Conservation (phyloP, 441 rosid genomes). For the Gossypium schwendimanii region DNA sequence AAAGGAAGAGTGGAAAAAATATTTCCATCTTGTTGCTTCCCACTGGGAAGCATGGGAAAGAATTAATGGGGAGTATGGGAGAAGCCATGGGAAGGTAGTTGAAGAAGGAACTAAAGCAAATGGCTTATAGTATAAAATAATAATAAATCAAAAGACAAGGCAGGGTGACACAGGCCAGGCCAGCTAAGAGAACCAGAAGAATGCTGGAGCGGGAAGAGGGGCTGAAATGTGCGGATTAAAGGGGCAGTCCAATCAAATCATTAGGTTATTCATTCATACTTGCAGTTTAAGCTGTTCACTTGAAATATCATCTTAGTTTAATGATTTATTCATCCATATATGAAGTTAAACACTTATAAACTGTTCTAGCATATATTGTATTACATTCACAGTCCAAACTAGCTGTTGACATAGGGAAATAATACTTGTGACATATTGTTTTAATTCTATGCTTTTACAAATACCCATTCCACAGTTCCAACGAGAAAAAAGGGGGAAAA, state of each 20-base stretch:
- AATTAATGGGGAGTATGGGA: constrained; percentile 20
- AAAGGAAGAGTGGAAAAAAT: neutral
- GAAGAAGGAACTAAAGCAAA: neutral
- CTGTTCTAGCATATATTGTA: neutral
- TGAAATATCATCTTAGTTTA: neutral
- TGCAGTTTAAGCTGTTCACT: neutral
- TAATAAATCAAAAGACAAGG: neutral
- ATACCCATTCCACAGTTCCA: neutral
- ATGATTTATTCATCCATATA: neutral
- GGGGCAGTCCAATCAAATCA: constrained; percentile 18
- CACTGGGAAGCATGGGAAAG: constrained; percentile 46
- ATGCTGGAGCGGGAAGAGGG: constrained; percentile 17
- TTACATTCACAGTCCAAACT: neutral
- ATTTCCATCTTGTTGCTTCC: constrained; percentile 27
- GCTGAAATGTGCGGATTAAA: neutral
- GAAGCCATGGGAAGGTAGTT: constrained; percentile 20
- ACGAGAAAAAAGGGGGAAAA: neutral
- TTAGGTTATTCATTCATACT: neutral
- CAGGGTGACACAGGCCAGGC: constrained; percentile 8
- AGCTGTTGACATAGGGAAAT: neutral
- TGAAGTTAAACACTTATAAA: neutral
- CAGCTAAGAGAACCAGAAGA: constrained; percentile 26
- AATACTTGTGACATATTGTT: neutral
- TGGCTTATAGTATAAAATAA: neutral
- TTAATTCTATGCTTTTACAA: neutral